Evolutionary conservation across 2,329 filamentous ascomycete genomes (phyloP), one percentile per base, ranked within the genome.

Genomic region (Aspergillus costaricaensis): DNA sequence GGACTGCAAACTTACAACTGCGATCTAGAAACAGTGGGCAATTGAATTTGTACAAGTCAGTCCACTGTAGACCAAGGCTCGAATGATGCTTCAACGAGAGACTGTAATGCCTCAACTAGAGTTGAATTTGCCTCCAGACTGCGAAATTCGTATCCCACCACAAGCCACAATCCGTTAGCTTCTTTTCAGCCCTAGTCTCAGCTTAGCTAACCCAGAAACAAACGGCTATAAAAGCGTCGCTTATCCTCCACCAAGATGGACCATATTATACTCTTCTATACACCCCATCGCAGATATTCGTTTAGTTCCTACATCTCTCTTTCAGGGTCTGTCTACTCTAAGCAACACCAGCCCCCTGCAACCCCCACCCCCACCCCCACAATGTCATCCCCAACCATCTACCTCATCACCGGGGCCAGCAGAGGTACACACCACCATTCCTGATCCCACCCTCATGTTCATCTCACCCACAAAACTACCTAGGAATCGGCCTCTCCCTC

Each of bases 401-500:
- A 55, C n/a, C 53, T 55, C 39, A 55, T 55, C 12, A 55, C 53
- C 10, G 53, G 53, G 12, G 53, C 53, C 25, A 47, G 39, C 19
- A 39, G 30, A 55, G 53, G 53, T 55, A 30, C 5, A 7, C 19
- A 19, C 30, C 2, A 36, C 32, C 12, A 14, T 3, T 14, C 14
- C n/a, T 21, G 5, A 30, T 39, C n/a, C 21, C 15, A 8, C 15
- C 38, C 27, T 15, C 30, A 32, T 6, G 15, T 25, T 5, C 32
- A 55, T n/a, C 23, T 10, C 9, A 17, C 17, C 17, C 25, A 12
- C n/a, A 25, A 7, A 44, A 30, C 5, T 15, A 7, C 17, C n/a
- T 27, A 55, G 53, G 53, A 17, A 55, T 55, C 17, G 53, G 53
- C 25, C 10, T 32, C 53, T 25, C 23, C 12, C 53, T 55, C 15